phyloP scores from a whole-genome alignment of 1,284 basidiomycete species.

The Moesziomyces aphidis region DNA sequence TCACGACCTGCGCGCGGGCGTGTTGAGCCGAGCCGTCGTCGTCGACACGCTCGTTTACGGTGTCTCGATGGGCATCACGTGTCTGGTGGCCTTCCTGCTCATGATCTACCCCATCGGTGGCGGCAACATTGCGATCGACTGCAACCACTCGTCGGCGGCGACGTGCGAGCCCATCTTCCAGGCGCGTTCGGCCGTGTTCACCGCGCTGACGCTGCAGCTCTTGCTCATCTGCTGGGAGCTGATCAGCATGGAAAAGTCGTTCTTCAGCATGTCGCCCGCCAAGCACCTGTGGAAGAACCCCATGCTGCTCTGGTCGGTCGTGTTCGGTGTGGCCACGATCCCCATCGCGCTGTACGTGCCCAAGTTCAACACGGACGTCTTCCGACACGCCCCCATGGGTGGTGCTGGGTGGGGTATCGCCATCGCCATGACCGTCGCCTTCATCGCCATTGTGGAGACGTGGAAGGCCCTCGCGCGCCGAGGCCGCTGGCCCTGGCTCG shows the following conservation, averaged over 20 bases:
- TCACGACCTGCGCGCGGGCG: conserved; percentile 54
- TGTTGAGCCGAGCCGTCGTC: conserved; percentile 57
- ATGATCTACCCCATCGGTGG: conserved; percentile 60
- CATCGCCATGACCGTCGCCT: conserved; percentile 49
- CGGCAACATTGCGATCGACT: conserved; percentile 50
- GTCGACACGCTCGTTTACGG: conserved; percentile 63
- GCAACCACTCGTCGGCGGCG: conserved; percentile 54
- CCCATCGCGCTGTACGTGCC: conserved; percentile 62
- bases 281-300: conserved; percentile 56
- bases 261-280: conserved; percentile 54
- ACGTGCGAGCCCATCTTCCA: conserved; percentile 58
- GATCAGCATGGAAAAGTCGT: conserved; percentile 57
- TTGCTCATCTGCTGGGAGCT: conserved; percentile 61
- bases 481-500: conserved; percentile 59
- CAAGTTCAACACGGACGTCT: conserved; percentile 59
- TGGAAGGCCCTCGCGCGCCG: conserved; percentile 59
- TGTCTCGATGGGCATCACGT: conserved; percentile 55
- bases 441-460: conserved; percentile 49
- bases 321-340: conserved; percentile 53
- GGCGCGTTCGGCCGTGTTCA: conserved; percentile 60
- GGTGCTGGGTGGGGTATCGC: conserved; percentile 59
- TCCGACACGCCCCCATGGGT: conserved; percentile 53
- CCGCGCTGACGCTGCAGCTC: conserved; percentile 56
- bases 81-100: conserved; percentile 57
- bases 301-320: conserved; percentile 58